Evolutionary conservation across 306 rosid genomes (phyloP).

Genomic region (Carpinus viminea): DNA sequence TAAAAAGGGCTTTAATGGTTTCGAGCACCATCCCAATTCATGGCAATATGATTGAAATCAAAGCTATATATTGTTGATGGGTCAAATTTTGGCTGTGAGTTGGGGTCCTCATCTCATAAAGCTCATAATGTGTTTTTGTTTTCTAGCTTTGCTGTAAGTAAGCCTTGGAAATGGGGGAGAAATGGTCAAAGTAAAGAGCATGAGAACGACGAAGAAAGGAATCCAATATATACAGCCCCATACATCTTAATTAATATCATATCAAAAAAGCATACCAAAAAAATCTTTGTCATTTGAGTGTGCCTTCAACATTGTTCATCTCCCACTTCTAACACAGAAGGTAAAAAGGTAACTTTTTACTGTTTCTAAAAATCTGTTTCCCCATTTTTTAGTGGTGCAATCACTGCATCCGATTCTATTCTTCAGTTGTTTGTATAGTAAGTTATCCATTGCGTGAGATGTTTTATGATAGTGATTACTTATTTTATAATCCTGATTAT

Average conservation of each 20-base stretch:
- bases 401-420: too few species aligned
- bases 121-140: slow-evolving; percentile 2
- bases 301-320: background rate
- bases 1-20: slow-evolving; percentile 32
- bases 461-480: background rate
- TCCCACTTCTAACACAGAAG: background rate
- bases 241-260: background rate
- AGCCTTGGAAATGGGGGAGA: background rate
- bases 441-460: background rate
- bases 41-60: slow-evolving; percentile 32
- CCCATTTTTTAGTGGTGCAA: too few species aligned
- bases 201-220: too few species aligned
- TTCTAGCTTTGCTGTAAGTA: background rate
- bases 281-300: background rate
- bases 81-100: slow-evolving; percentile 35
- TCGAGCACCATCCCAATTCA: slow-evolving; percentile 25
- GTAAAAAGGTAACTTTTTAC: background rate
- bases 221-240: too few species aligned
- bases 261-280: background rate
- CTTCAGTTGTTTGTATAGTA: background rate
- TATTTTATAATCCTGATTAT: background rate
- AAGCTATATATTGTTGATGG: slow-evolving; percentile 40
- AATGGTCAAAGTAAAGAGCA: background rate
- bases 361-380: background rate
- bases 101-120: slow-evolving; percentile 32